Evolutionary conservation across 257 asterid species (phyloP), one percentile per base, ranked within the genome.

Genomic region (Marsdenia floribunda): DNA sequence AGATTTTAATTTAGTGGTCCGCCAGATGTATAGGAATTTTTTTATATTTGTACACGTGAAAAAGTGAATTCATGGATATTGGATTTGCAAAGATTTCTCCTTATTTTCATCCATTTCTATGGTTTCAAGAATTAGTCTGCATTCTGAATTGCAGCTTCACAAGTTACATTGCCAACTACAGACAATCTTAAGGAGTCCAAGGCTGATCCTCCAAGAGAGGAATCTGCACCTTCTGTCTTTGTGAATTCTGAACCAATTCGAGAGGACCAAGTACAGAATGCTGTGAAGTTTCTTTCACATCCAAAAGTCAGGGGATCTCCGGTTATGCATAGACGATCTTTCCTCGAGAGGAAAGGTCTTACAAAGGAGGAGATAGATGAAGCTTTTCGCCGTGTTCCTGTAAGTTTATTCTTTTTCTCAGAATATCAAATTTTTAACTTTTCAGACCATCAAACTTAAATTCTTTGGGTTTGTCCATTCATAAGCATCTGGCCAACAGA

Each of bases 281-380:
- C 99, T 46, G 81, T 95, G 75, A 92, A 95, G 88, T 95, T 95
- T 84, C 99, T 95, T 82, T 90, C 98, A 67, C 99, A 95, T 78
- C 98, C 99, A 72, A 95, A 87, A 77, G 99, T 95, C 70, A 91
- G 72, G 82, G 99, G 98, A 77, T 95, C 99, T 22, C 98, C 99
- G 24, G 92, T 95, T 73, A 86, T 89, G 52, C 86, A 95, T 73
- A 90, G 99, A 81, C 88, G 98, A 76, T 95, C 99, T 13, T 95
- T 95, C 93, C 99, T 95, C 35, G 99, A 95, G 91, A 86, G 89
- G 83, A 95, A 95, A 85, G 99, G 99, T 55, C 98, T 95, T 80
- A 90, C 99, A 3, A 95, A 88, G 85, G 99, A 92, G 89, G 99
- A 95, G 88, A 95, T 95, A 24, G 99, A 95, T 76, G 99, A 95